Evolutionary conservation across 1,284 basidiomycete species (phyloP), one percentile per base, ranked within the genome.

Genomic region (Meripilus lineatus): DNA sequence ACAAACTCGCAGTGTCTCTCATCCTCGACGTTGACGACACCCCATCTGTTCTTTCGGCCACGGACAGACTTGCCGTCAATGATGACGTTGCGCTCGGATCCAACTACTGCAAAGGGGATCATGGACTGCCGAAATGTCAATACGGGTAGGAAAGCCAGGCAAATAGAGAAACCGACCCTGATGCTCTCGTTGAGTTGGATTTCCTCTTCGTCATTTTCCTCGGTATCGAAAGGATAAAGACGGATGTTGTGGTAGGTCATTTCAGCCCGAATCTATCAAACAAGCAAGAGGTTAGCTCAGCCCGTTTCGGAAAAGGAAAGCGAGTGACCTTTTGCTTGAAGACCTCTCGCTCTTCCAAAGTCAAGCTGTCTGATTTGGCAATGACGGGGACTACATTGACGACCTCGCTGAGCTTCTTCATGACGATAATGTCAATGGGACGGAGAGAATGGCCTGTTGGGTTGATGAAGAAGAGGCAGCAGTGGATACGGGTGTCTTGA

Each of bases 371-470:
- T n/a, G 90, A 79, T 77, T 99, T 99, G 58, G 96, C 95, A 62
- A 99, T 98, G 50, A 99, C 89, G 11, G 95, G 96, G 5, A 99
- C 94, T 38, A 99, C 95, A 59, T 99, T 99, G 67, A 97, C 95
- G 32, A 99, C 95, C 65, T 99, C 95, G 63, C 86, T 88, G 45
- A 99, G 75, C 75, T 97, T 98, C 78, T 98, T 98, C 85, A 99
- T 93, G 53, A 99, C 95, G 55, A 93, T 93, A 39, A 98, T 87
- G 61, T 99, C 96, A 62, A 99, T 95, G 21, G 93, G 82, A 49
- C 89, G 87, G 47, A 95, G 79, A 3, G 88, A 84, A 67, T 96
- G 94, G 17, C 94, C 93, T 13, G 93, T 94, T 17, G 93, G 94
- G 69, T 90, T 94, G 77, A 99, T 95, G 72, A 99, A 98, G 81